Base-by-base conservation (phyloP, 208 protist genomes). In the Kentomonas sorsogonicus region DNA sequence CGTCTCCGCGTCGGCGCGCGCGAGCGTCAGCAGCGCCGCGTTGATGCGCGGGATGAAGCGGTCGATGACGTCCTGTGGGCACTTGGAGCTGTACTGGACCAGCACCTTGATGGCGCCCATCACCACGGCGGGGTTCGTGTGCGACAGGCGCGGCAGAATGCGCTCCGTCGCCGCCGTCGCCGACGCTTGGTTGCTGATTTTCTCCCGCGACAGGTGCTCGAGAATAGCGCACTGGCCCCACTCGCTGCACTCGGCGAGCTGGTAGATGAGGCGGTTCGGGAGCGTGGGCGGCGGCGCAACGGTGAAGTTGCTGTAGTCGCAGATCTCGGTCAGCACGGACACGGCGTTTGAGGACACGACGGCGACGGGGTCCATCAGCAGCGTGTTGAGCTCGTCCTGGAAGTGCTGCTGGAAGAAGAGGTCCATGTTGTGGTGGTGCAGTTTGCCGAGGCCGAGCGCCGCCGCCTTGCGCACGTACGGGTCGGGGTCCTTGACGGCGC, bases 381-480 rank as follows among this genome's bases (percentile, higher is more conserved):
- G 66, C 41, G 86, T 83, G n/a, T 91, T 40, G 15, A 98, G 66
- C 27, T 87, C 79, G 26, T 82, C 79, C 22, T 89, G 48, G 62
- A 98, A 97, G 23, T 87, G 89, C 53, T 98, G 91, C 41, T 98
- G 86, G 53, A 94, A 84, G 45, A 98, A 97, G 16, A 99, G 46
- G 34, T 97, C 78, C 56, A 95, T 89, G 64, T 96, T 93, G 44
- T 99, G 88, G 66, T 99, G 97, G 71, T 98, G 99, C 10, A 99
- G 65, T 72, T 99, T 99, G 15, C 97, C 97, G 29, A 99, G 85
- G 66, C 95, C 97, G 38, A 99, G 90, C 18, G 95, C 98, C 2
- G 98, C 98, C 0, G 98, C 99, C 75, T 99, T 99, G 53, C 98
- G 89, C 2, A 99, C 99, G 73, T 99, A 99, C 13, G 98, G 97